phyloP scores from a whole-genome alignment of 2,329 filamentous ascomycete genomes.

The Aspergillus sp. region DNA sequence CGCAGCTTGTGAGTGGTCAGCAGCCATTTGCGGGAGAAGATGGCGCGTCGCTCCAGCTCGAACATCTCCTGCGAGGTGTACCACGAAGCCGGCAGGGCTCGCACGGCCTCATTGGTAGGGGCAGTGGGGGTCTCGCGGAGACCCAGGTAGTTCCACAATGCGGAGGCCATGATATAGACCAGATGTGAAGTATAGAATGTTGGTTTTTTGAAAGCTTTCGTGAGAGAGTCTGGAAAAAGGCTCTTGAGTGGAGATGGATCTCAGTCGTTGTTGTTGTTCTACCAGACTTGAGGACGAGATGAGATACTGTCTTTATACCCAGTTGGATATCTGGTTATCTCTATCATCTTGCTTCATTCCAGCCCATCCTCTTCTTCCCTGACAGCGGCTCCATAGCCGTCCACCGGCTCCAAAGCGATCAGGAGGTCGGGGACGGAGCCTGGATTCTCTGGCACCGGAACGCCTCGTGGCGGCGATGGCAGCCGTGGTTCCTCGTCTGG shows the following conservation, averaged over 20 bases:
- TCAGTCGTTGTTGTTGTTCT: too few species aligned
- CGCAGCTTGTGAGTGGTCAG: conserved; percentile 46
- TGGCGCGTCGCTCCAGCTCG: conserved; percentile 58
- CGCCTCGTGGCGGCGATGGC: background rate
- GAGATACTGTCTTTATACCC: too few species aligned
- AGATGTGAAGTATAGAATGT: background rate
- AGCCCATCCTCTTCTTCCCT: too few species aligned
- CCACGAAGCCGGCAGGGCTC: conserved; percentile 55
- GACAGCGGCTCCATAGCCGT: background rate
- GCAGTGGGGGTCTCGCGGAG: conserved; percentile 13
- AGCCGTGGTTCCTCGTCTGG: background rate
- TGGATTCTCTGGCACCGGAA: background rate
- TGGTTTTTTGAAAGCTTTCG: too few species aligned
- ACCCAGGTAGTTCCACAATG: conserved; percentile 39
- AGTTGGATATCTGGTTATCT: too few species aligned
- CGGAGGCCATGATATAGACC: background rate
- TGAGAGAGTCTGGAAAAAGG: too few species aligned
- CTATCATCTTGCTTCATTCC: too few species aligned
- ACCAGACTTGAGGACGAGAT: too few species aligned
- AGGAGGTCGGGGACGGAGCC: background rate
- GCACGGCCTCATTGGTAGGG: conserved; percentile 34
- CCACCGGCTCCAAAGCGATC: background rate
- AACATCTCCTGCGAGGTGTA: conserved; percentile 51
- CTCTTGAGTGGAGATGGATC: too few species aligned
- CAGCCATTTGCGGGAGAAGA: conserved; percentile 58